phyloP scores from a whole-genome alignment of 2,329 filamentous ascomycete genomes.

The Colletotrichum plurivorum region DNA sequence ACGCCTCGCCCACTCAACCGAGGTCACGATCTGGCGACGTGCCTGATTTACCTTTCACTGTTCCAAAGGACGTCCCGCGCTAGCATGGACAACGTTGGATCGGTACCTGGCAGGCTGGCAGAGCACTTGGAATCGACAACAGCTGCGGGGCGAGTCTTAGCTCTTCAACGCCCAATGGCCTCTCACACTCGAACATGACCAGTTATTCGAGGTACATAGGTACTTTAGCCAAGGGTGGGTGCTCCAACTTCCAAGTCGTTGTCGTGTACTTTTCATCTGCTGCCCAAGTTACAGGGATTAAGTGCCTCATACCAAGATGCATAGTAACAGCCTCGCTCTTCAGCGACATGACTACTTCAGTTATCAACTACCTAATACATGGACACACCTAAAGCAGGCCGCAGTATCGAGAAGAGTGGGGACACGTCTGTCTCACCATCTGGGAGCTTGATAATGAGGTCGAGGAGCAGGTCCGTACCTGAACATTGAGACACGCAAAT shows the following conservation, averaged over 20 bases:
- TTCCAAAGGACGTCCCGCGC: neutral
- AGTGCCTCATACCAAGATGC: too few relatives aligned
- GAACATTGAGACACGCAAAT: slow-evolving; percentile 21
- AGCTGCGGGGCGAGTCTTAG: slow-evolving; percentile 16
- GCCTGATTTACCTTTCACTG: too few relatives aligned
- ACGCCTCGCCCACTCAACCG: neutral
- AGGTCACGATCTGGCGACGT: too few relatives aligned
- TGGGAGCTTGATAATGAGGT: slow-evolving; percentile 31
- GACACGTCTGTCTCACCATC: slow-evolving; percentile 35
- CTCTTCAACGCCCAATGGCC: neutral
- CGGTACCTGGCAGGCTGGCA: slow-evolving; percentile 2
- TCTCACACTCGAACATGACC: neutral
- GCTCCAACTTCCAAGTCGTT: too few relatives aligned
- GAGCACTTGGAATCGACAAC: slow-evolving; percentile 15
- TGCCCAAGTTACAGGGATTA: too few relatives aligned
- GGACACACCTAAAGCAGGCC: too few relatives aligned
- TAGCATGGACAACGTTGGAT: slow-evolving; percentile 1
- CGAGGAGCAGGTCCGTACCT: neutral
- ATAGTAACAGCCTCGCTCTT: too few relatives aligned
- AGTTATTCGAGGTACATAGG: slow-evolving; percentile 4
- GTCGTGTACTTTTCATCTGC: too few relatives aligned
- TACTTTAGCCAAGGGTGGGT: neutral
- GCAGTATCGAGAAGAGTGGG: neutral
- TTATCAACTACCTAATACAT: too few relatives aligned
- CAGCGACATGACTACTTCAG: too few relatives aligned